Percentiles rank a stretch among this genome's conserved stretches.
Conservation (phyloP, 2,329 filamentous ascomycete species). For the Xylaria sp. region DNA sequence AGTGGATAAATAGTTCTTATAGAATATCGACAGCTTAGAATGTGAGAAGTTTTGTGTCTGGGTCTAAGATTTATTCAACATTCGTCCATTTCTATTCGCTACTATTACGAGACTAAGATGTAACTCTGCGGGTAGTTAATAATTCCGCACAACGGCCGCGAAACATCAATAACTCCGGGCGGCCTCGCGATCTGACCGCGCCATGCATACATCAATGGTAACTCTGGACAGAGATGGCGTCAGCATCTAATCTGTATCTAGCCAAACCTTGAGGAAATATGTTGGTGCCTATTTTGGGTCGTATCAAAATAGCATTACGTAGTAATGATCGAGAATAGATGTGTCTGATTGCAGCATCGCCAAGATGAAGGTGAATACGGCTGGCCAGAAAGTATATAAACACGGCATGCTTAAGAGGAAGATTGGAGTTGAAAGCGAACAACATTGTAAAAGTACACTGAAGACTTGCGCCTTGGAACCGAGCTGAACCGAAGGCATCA, state of each 20-base stretch:
- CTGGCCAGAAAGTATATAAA: constrained; percentile 17
- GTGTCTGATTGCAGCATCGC: background rate
- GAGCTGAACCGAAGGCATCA: background rate
- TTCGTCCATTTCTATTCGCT: background rate
- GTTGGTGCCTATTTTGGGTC: background rate
- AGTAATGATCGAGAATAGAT: background rate
- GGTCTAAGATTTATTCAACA: background rate
- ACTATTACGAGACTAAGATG: background rate
- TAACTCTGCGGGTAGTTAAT: constrained; percentile 10
- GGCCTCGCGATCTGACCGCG: background rate
- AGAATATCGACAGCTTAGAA: background rate
- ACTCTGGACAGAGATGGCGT: background rate
- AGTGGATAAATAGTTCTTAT: background rate
- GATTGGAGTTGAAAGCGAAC: background rate
- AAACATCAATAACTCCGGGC: constrained; percentile 22
- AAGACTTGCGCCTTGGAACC: background rate
- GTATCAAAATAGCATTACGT: constrained; percentile 8
- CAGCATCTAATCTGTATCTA: background rate
- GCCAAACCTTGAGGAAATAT: background rate
- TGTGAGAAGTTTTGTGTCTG: background rate
- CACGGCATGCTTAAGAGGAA: background rate
- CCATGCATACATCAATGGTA: background rate
- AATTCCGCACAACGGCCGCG: constrained; percentile 19
- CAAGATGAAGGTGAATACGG: background rate
- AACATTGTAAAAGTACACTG: background rate